Evolutionary conservation across 176 grass and related monocot genomes (phyloP).

Genomic region (Microstegium vimineum): DNA sequence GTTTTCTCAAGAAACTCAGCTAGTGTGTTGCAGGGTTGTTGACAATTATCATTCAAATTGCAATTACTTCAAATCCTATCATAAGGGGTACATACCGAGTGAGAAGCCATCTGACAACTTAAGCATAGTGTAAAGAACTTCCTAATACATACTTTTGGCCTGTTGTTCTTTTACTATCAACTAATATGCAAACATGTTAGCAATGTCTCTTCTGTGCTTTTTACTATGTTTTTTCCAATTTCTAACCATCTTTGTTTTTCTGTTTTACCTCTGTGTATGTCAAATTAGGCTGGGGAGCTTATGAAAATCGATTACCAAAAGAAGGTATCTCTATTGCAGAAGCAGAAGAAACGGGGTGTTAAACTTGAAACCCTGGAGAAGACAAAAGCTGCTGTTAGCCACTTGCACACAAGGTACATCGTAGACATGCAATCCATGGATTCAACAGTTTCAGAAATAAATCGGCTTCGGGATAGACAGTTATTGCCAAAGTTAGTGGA

Average conservation of each 20-base stretch:
- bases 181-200: conserved; percentile 4
- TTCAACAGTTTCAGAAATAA: conserved; percentile 89
- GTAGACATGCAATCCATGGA: conserved; percentile 99
- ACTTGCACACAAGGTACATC: conserved; percentile 92
- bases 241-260: conserved; percentile 1
- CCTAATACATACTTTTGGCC: not conserved
- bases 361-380: conserved; percentile 85
- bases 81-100: not conserved
- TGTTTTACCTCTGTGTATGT: conserved; percentile 3
- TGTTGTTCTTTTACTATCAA: not conserved
- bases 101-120: conserved; percentile 7
- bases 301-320: conserved; percentile 99
- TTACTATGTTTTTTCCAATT: no score
- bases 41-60: not conserved
- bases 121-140: conserved; percentile 5
- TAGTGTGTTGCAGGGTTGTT: not conserved
- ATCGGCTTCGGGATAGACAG: conserved; percentile 66
- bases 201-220: no score
- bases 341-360: conserved; percentile 75
- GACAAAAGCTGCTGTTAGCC: conserved; percentile 91
- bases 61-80: not conserved
- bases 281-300: conserved; percentile 78
- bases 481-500: conserved; percentile 68
- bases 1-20: conserved; percentile 8
- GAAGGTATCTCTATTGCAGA: conserved; percentile 82